A percentile compares a stretch with the other conserved stretches of the same genome.
Evolutionary conservation across 2,329 filamentous ascomycete species (phyloP).

Genomic region (Xylariaceae sp.): DNA sequence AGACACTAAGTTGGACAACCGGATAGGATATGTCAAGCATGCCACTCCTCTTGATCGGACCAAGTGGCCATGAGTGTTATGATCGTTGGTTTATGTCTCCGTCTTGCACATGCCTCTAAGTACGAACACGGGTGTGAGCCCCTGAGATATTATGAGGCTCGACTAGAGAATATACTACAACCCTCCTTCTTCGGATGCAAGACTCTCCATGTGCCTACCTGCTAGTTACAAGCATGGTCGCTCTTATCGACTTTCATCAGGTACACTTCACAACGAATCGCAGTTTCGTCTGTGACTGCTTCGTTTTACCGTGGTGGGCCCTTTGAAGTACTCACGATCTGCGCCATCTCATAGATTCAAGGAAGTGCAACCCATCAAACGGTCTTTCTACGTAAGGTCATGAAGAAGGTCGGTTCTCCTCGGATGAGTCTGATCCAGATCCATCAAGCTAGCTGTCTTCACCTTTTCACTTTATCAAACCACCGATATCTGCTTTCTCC

Average conservation of each 20-base stretch:
- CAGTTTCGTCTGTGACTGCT: background rate
- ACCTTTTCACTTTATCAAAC: background rate
- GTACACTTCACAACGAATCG: too few species aligned
- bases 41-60: constrained; percentile 17
- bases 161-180: too few species aligned
- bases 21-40: constrained; percentile 21
- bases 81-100: background rate
- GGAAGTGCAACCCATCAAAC: background rate
- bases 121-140: too few species aligned
- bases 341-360: background rate
- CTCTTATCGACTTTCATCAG: too few species aligned
- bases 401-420: background rate
- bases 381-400: background rate
- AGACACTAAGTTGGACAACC: constrained; percentile 19
- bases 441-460: background rate
- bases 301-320: background rate
- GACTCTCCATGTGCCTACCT: too few species aligned
- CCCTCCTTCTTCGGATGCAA: too few species aligned
- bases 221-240: too few species aligned
- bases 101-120: too few species aligned
- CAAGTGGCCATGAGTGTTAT: constrained; percentile 11
- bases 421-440: background rate
- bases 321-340: background rate
- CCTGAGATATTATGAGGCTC: too few species aligned
- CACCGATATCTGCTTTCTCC: too few species aligned